Base-by-base conservation (phyloP, 305 asterid genomes). In the Fraxinus greggii region DNA sequence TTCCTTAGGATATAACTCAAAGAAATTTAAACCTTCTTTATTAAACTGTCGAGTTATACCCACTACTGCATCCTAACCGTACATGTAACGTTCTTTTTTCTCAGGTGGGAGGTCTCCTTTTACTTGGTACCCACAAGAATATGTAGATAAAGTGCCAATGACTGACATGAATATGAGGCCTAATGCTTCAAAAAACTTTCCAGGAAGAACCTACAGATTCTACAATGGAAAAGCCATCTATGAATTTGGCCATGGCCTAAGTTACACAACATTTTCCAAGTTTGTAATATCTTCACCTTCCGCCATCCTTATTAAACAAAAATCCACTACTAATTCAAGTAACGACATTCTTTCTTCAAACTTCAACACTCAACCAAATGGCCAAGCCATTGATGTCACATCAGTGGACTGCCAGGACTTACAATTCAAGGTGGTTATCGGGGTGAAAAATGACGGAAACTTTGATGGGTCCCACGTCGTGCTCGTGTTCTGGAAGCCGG, bases 121-220 rank as follows among this genome's bases (percentile, higher is more conserved):
- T 0, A 89, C 92, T 5, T 89, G 90, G 92, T 21, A 81, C n/a
- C 79, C 82, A 19, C 80, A 79, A 0, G 69, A 23, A 12, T 89
- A 87, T 38, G 80, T 70, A 2, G 77, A 81, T 4, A 74, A 54
- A 77, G 4, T 90, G 12, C 90, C 90, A 1, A 81, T 87, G 93
- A 83, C 88, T 17, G 82, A 86, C 6, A 83, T 87, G 88, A 78
- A 72, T 7, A 6, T 86, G 51, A 72, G 88, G 72, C 85, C 93
- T 0, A n/a, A 77, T 3, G 88, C 83, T 3, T 19, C 17, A 31
- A 67, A 78, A 1, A 84, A 87, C 0, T 89, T 81, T 65, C 92
- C 92, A 0, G 92, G 92, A 3, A 67, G 92, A 54, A 89, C 92
- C 15, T 87, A 86, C 78, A 82, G 73, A 56, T 89, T 87, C 83